Evolutionary conservation across 2,329 filamentous ascomycete species (phyloP), one percentile per base, ranked within the genome.

Genomic region (Alternaria atra): DNA sequence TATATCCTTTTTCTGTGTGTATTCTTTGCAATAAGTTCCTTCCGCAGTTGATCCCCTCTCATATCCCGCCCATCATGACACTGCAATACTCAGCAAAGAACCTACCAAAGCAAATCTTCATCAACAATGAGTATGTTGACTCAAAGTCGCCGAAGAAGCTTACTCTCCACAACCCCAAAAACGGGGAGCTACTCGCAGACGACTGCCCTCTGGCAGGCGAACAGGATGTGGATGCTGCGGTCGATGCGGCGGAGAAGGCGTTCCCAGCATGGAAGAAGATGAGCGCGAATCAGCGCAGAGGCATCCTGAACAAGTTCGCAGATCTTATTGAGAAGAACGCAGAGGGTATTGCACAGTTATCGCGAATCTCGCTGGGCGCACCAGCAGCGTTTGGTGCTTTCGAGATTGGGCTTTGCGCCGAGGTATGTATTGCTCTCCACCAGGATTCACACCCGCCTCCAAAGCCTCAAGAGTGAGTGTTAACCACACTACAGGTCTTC

Each of bases 171-270:
- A 85, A 83, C 63, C 85, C 85, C 9, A 82, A 79, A 51, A 81
- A 86, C 67, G 81, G 80, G 53, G 80, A 80, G 3, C 69, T 85
- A 9, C 79, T 87, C 2, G 80, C 83, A n/a, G 77, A 84, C 59
- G 80, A 85, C 43, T 80, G 86, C 13, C 73, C 76, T 30, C 62
- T 79, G 2, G 81, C 81, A n/a, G 81, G 80, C n/a, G 75, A 80
- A 52, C 71, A 79, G 34, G 71, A 75, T 68, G 82, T 84, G 30
- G 80, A 86, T 52, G 71, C 72, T 5, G 84, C 84, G 2, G 83
- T 86, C 5, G 79, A 76, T 9, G 81, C 82, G 5, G 84, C 84
- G 1, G 79, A 84, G 47, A 79, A 79, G 5, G 84, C 84, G 0
- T 84, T 84, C 60, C 79, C 79, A 9, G 73, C 65, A 20, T 83